A percentile compares a stretch with the other conserved stretches of the same genome.
Evolutionary conservation across 2,329 filamentous ascomycete species (phyloP).

Genomic region (Fusarium proliferatum): DNA sequence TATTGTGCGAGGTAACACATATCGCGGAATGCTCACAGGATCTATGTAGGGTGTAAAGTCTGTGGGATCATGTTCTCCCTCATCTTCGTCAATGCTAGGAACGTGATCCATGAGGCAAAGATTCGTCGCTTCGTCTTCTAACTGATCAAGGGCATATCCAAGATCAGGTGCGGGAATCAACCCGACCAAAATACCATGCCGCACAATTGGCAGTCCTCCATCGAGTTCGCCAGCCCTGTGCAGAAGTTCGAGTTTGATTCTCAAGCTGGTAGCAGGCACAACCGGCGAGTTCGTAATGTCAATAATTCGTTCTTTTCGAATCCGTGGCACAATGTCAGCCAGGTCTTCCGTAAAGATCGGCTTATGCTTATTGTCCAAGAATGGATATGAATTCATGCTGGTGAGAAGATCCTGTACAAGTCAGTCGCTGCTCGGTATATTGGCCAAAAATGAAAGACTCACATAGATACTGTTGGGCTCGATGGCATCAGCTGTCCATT

Average conservation of each 20-base stretch:
- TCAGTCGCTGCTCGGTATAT: constrained; percentile 16
- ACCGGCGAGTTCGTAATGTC: constrained; percentile 87
- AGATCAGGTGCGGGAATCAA: constrained; percentile 94
- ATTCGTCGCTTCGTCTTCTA: constrained; percentile 77
- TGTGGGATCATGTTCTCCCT: constrained; percentile 74
- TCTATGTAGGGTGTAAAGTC: constrained; percentile 95
- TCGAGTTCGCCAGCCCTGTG: constrained; percentile 91
- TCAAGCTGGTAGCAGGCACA: constrained; percentile 79
- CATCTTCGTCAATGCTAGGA: constrained; percentile 71
- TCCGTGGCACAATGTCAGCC: constrained; percentile 83
- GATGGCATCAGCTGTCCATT: constrained; percentile 96
- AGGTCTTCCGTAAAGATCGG: constrained; percentile 90
- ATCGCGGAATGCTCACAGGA: constrained; percentile 65
- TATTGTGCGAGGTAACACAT: not conserved
- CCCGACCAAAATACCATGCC: constrained; percentile 83
- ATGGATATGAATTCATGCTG: constrained; percentile 97
- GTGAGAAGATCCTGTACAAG: constrained; percentile 80
- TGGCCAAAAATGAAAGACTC: constrained; percentile 47
- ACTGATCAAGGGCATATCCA: constrained; percentile 88
- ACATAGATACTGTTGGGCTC: constrained; percentile 95
- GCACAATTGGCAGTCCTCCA: constrained; percentile 87
- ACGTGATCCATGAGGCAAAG: constrained; percentile 85
- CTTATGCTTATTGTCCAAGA: constrained; percentile 95
- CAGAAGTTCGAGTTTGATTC: constrained; percentile 82
- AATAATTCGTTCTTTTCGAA: constrained; percentile 81